phyloP scores from a whole-genome alignment of 257 asterid species.

The Agastache rugosa region DNA sequence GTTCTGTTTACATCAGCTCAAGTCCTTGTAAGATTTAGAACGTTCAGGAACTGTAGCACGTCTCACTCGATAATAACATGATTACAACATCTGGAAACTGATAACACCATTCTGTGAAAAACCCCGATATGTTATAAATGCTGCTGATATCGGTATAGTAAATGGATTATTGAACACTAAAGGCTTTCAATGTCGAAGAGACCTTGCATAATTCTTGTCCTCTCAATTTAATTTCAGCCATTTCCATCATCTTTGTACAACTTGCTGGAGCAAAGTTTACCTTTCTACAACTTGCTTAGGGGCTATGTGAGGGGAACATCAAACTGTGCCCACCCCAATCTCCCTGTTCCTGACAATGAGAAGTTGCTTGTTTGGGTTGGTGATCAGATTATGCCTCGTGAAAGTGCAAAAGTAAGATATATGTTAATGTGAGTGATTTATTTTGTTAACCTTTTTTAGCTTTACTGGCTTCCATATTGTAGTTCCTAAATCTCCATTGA shows the following conservation, averaged over 20 bases:
- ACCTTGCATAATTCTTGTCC: slow-evolving; percentile 30
- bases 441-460: not conserved
- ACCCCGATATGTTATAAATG: slow-evolving; percentile 11
- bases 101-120: not conserved
- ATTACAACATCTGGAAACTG: not conserved
- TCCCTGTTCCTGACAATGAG: slow-evolving; percentile 81
- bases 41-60: not conserved
- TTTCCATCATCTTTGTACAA: slow-evolving; percentile 72
- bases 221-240: slow-evolving; percentile 54
- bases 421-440: slow-evolving; percentile 23
- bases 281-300: slow-evolving; percentile 82
- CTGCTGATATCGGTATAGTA: not conserved
- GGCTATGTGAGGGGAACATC: slow-evolving; percentile 43
- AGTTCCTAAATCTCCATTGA: slow-evolving; percentile 7
- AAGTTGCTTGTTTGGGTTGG: slow-evolving; percentile 96
- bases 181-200: slow-evolving; percentile 18
- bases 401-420: slow-evolving; percentile 75
- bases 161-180: slow-evolving; percentile 17
- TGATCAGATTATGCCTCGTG: slow-evolving; percentile 85
- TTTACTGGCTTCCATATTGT: not conserved
- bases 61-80: not conserved
- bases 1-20: not conserved
- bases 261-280: slow-evolving; percentile 83
- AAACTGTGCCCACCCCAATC: slow-evolving; percentile 47
- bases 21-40: slow-evolving; percentile 12